Conservation (phyloP, 176 grass and related monocot species). For the Musa beccarii region DNA sequence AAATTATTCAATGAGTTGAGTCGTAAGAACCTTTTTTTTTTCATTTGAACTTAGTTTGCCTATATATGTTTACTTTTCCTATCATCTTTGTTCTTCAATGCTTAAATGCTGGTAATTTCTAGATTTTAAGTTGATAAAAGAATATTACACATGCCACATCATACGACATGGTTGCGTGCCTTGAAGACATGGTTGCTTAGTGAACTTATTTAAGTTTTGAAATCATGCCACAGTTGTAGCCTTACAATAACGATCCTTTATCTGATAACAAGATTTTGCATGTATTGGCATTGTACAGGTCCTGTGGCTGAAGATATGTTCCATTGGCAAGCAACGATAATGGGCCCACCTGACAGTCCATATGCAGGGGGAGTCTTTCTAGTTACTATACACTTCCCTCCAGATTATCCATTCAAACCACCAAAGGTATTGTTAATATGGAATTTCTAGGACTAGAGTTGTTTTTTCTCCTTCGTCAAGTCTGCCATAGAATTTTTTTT, state of each 20-base stretch:
- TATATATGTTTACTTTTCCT: too few relatives aligned
- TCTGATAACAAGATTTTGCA: neutral
- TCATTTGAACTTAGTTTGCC: neutral
- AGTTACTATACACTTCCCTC: conserved; percentile 72
- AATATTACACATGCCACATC: too few relatives aligned
- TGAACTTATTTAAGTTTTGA: too few relatives aligned
- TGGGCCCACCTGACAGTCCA: conserved; percentile 70
- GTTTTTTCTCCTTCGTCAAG: neutral
- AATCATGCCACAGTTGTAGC: too few relatives aligned
- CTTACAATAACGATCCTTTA: neutral
- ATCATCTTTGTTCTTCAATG: neutral
- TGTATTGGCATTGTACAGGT: conserved; percentile 33
- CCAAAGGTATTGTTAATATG: conserved; percentile 36
- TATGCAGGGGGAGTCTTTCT: conserved; percentile 72
- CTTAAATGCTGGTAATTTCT: neutral
- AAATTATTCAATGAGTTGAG: neutral
- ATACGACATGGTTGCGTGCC: too few relatives aligned
- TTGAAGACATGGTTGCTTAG: too few relatives aligned
- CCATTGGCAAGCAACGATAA: conserved; percentile 78
- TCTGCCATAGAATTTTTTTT: neutral
- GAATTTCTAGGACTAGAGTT: neutral
- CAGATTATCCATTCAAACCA: conserved; percentile 77
- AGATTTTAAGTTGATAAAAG: too few relatives aligned
- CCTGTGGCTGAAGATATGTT: conserved; percentile 71
- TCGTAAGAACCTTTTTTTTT: neutral